Conservation (phyloP, 2,329 filamentous ascomycete genomes). For the Byssothecium circinans region DNA sequence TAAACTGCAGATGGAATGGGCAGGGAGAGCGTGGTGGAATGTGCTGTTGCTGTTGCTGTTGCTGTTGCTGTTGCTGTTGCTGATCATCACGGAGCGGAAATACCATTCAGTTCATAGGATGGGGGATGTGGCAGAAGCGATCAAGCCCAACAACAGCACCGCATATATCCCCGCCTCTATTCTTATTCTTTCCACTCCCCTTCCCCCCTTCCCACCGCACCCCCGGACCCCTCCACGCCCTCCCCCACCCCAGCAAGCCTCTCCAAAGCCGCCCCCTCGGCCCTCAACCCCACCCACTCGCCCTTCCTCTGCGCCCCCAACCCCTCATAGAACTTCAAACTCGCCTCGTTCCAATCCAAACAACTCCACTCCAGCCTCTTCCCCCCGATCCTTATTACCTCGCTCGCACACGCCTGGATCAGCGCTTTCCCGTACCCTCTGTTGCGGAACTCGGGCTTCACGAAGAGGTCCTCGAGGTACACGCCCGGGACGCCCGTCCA, state of each 20-base stretch:
- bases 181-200: no score
- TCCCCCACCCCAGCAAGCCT: constrained; percentile 53
- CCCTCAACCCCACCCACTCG: constrained; percentile 75
- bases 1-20: no score
- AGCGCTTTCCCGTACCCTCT: constrained; percentile 79
- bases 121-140: no score
- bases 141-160: no score
- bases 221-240: no score
- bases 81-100: no score
- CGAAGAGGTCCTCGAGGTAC: constrained; percentile 92
- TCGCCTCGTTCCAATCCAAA: constrained; percentile 89
- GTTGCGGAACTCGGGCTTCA: constrained; percentile 69
- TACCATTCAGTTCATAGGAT: no score
- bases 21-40: no score
- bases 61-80: no score
- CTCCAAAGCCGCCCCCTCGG: constrained; percentile 66
- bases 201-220: background rate
- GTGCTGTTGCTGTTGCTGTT: no score
- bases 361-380: constrained; percentile 86
- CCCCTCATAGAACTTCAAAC: constrained; percentile 77
- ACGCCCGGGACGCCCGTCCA: constrained; percentile 88
- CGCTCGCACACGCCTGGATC: constrained; percentile 74
- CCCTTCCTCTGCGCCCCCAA: constrained; percentile 66
- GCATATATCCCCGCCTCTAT: no score
- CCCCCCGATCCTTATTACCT: constrained; percentile 72